Conservation (phyloP, 2,329 filamentous ascomycete genomes). For the Neofusicoccum kwambonambiense region DNA sequence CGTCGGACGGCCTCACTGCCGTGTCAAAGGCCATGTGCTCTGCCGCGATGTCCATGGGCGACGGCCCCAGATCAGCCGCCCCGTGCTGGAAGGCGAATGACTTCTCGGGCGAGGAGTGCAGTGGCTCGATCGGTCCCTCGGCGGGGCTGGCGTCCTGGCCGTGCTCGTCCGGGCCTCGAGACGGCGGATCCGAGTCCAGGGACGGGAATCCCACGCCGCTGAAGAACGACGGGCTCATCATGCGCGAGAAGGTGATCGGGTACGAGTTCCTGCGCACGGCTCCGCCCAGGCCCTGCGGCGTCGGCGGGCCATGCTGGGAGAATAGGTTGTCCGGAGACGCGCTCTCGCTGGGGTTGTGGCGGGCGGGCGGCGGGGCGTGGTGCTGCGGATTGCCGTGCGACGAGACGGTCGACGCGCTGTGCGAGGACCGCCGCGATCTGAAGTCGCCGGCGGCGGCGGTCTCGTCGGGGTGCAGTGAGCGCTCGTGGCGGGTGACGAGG, state of each 20-base stretch:
- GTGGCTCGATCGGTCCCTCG: not conserved
- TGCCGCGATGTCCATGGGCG: not conserved
- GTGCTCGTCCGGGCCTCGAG: not conserved
- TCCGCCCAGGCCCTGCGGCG: not conserved
- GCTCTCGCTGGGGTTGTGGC: not conserved
- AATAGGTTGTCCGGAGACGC: not conserved
- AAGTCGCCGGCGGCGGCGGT: not conserved
- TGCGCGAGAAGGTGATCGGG: not conserved
- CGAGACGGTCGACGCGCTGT: not conserved
- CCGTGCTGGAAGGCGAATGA: not conserved
- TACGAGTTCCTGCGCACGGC: not conserved
- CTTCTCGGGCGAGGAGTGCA: not conserved
- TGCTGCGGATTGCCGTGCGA: not conserved
- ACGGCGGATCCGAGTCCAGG: not conserved
- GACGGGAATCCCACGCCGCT: not conserved
- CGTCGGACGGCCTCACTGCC: too few relatives aligned
- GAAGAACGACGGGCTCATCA: slow-evolving; percentile 5
- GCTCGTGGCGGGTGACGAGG: slow-evolving; percentile 35
- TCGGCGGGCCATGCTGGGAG: not conserved
- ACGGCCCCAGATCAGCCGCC: not conserved
- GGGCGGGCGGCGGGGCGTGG: not conserved
- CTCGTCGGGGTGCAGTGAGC: slow-evolving; percentile 29
- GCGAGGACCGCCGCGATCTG: not conserved
- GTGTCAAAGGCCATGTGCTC: not conserved
- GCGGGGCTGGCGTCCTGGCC: not conserved